Evolutionary conservation across 2,329 filamentous ascomycete genomes (phyloP).

Genomic region (Microdochium trichocladiopsis): DNA sequence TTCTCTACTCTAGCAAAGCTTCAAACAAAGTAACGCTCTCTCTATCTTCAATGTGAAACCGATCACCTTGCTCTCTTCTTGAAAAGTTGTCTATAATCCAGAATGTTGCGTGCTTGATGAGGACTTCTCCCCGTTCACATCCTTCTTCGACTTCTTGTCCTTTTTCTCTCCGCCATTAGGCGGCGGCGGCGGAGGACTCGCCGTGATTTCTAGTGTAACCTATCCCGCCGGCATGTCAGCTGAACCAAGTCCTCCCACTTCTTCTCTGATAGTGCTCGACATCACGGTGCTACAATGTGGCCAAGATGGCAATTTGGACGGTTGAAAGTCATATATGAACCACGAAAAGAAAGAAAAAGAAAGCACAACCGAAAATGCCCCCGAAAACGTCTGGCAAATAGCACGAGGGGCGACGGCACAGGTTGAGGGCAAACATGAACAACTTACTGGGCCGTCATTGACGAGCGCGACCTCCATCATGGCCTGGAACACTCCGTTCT

Average conservation of each 20-base stretch:
- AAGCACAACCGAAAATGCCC: no score
- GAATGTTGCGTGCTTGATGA: no score
- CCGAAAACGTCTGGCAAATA: no score
- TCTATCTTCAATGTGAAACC: no score
- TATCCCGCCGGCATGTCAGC: slow-evolving; percentile 4
- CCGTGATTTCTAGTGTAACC: slow-evolving; percentile 5
- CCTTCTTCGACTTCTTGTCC: not conserved
- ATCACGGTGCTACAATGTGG: no score
- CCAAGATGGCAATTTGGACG: no score
- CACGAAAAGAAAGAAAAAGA: no score
- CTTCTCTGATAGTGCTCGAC: no score
- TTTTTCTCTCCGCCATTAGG: not conserved
- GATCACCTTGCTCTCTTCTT: not conserved
- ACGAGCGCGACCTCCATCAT: slow-evolving; percentile 97
- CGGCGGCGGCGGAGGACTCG: slow-evolving; percentile 3
- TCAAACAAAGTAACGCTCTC: no score
- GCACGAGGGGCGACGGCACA: not conserved
- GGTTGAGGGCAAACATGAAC: not conserved
- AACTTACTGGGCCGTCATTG: slow-evolving; percentile 68
- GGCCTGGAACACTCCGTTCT: slow-evolving; percentile 94
- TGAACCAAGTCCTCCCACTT: slow-evolving; percentile 4
- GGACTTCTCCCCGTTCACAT: not conserved
- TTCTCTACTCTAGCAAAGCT: no score
- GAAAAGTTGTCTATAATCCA: not conserved
- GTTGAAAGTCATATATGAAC: no score